Percentiles rank a stretch among this genome's conserved stretches.
Conservation (phyloP, 2,329 filamentous ascomycete species). For the Sordariomycetes sp. region DNA sequence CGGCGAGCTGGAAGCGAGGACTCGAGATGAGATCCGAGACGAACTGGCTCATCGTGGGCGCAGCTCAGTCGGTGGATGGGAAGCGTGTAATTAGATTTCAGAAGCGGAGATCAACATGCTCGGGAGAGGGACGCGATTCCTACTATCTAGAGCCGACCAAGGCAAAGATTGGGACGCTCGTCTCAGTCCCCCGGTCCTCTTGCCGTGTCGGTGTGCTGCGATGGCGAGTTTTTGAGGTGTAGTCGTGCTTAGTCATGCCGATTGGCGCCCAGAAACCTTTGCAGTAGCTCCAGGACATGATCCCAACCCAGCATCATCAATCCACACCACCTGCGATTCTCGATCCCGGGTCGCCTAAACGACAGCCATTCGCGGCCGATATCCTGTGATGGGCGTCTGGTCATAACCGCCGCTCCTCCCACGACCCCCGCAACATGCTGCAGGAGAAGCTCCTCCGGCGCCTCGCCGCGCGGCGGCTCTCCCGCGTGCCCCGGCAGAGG, state of each 20-base stretch:
- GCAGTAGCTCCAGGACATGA: neutral
- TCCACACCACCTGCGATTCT: neutral
- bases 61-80: neutral
- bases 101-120: no score
- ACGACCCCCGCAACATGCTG: constrained; percentile 14
- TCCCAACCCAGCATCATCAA: neutral
- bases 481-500: constrained; percentile 5
- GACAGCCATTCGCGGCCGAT: neutral
- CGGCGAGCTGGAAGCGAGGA: constrained; percentile 47
- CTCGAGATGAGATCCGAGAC: constrained; percentile 28
- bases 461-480: constrained; percentile 13
- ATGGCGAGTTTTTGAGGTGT: neutral
- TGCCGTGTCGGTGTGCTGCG: neutral
- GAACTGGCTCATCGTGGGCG: neutral
- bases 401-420: neutral
- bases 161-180: neutral
- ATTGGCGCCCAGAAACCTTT: neutral
- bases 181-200: neutral
- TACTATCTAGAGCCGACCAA: neutral
- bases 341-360: neutral
- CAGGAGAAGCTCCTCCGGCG: constrained; percentile 23
- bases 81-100: neutral
- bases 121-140: neutral
- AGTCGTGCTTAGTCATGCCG: neutral
- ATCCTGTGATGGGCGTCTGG: neutral